Base-by-base conservation (phyloP, 2,329 filamentous ascomycete genomes). In the Exophiala bonariae region DNA sequence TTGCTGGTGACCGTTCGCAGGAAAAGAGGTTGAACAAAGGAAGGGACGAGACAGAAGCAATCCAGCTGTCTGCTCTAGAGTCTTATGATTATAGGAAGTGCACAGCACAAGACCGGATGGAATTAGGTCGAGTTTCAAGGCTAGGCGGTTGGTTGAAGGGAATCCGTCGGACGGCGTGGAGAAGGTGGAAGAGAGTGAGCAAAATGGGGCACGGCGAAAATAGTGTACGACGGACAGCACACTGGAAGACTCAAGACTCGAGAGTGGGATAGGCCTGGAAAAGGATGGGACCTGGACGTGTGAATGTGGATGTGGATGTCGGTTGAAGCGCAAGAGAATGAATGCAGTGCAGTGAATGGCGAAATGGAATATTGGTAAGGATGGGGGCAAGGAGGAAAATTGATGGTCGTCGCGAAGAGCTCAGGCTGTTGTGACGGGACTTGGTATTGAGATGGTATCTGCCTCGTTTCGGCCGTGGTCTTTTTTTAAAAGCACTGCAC, bases 1-100 rank as follows among this genome's bases (percentile, higher is more conserved):
- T 14, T 33, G 36, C 14, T 41, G 32, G 30, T 37, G 41, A 45
- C 13, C 41, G 47, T 49, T 49, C 46, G 46, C 40, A 37, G 20
- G 13, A 16, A 23, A 35, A 26, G 14, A 7, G 14, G 23, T 26
- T 11, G 52, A 38, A 54, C 52, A 55, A 55, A 55, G 52, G 52
- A 55, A 49, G 39, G 52, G 52, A 55, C 52, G 52, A 55, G 42
- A 45, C 45, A 50, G 45, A 48, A 44, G 45, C 44, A 43, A 52
- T 32, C 42, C 46, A 47, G 52, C 40, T 46, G 41, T 55, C 52
- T 49, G 41, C 49, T 55, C 44, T 32, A 39, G 32, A 19, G 36
- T 26, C 18, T 17, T 35, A 38, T 37, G 36, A 37, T 26, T 31
- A 14, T 31, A 22, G 23, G 23, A 28, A 28, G 49, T 49, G 49